Conservation (phyloP, 192 early-diverging fungal species). For the Coemansia guatemalensis region DNA sequence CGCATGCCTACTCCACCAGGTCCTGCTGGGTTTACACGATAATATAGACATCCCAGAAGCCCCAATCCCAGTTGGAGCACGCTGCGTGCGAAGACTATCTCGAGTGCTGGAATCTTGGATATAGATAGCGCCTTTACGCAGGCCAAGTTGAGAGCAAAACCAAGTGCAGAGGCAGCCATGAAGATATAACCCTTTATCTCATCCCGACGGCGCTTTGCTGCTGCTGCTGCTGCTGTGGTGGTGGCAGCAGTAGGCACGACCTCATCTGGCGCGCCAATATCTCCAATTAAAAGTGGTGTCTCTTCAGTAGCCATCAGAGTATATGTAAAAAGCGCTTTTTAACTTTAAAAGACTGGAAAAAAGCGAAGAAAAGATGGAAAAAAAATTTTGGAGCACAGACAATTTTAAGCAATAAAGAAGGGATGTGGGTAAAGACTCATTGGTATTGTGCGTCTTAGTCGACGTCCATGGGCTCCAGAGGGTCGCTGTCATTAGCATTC, state of each 20-base stretch:
- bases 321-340: background rate
- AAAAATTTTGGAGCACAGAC: background rate
- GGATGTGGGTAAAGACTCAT: no score
- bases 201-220: conserved; percentile 21
- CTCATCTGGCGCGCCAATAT: background rate
- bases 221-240: background rate
- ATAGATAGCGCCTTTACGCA: conserved; percentile 67
- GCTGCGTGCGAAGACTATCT: conserved; percentile 74
- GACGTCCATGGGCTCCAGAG: no score
- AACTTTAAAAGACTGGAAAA: background rate
- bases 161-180: conserved; percentile 71
- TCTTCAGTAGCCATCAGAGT: conserved; percentile 6
- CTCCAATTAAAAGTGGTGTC: conserved; percentile 9
- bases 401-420: no score
- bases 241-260: background rate
- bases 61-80: conserved; percentile 64
- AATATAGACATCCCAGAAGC: conserved; percentile 54
- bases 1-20: conserved; percentile 36
- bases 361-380: background rate
- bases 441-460: no score
- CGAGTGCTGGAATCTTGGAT: conserved; percentile 59
- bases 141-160: conserved; percentile 70
- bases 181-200: conserved; percentile 43
- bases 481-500: no score
- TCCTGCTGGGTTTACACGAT: conserved; percentile 59